Conservation (phyloP, 2,329 filamentous ascomycete genomes). For the Curvularia hawaiiensis region DNA sequence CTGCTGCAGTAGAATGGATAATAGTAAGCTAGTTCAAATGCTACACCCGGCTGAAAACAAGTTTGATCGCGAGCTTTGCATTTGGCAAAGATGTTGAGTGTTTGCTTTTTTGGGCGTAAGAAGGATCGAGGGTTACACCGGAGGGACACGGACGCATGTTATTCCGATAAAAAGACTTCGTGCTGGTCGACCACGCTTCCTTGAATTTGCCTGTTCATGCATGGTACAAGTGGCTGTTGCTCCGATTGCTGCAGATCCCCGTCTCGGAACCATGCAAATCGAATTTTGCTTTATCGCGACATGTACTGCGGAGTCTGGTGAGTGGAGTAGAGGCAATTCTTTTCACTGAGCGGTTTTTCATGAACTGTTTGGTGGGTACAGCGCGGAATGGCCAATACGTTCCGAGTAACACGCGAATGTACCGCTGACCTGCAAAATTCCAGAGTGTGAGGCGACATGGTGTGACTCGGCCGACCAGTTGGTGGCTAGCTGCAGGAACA, state of each 20-base stretch:
- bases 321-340: background rate
- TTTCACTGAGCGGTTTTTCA: background rate
- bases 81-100: background rate
- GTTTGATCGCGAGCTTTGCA: background rate
- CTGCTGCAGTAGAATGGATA: background rate
- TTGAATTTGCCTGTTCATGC: background rate
- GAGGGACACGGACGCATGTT: background rate
- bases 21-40: background rate
- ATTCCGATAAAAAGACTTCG: background rate
- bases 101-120: background rate
- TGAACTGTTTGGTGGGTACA: background rate
- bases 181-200: background rate
- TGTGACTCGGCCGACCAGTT: background rate
- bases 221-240: background rate
- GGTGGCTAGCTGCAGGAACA: constrained; percentile 1
- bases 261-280: background rate
- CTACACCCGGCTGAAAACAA: background rate
- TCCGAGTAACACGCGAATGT: background rate
- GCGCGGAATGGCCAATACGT: background rate
- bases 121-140: background rate
- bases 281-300: background rate
- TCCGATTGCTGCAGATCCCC: background rate
- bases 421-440: background rate
- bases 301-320: background rate
- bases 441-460: background rate